These are phyloP conservation scores for Rhododendron griersonianum DNA, from an alignment of 148 eudicot species.

Conservation along the genomic window DNA sequence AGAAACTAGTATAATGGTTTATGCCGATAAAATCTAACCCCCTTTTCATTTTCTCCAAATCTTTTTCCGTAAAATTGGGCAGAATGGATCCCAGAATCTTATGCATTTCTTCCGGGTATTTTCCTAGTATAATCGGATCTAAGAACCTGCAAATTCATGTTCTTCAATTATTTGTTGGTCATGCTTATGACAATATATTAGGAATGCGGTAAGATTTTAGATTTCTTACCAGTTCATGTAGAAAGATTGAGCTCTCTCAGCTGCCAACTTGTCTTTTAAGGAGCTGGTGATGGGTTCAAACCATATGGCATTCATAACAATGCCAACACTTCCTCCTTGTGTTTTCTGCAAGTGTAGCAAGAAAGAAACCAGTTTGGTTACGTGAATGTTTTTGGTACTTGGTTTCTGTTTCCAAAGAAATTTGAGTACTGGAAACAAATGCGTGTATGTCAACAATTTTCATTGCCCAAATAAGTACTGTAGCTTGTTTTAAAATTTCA, in stretches of 20 bases:
- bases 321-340: conserved; percentile 63
- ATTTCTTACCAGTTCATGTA: conserved; percentile 46
- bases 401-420: not conserved
- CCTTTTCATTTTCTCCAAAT: conserved; percentile 27
- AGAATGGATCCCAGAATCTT: conserved; percentile 39
- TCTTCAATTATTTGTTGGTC: not conserved
- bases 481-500: not conserved
- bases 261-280: conserved; percentile 50
- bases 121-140: conserved; percentile 62
- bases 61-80: conserved; percentile 42
- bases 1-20: conserved; percentile 68
- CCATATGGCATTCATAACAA: conserved; percentile 57
- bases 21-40: conserved; percentile 66
- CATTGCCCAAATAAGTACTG: not conserved
- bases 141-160: conserved; percentile 44
- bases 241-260: conserved; percentile 66
- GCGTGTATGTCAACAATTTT: not conserved
- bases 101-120: conserved; percentile 59
- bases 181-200: not conserved
- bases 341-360: conserved; percentile 30
- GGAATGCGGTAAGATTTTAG: not conserved
- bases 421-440: not conserved
- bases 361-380: not conserved
- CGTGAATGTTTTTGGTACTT: not conserved
- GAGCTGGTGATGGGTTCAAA: conserved; percentile 63